Evolutionary conservation across 495 filamentous ascomycete genomes (phyloP), one percentile per base, ranked within the genome.

Genomic region (Penicillium chermesinum): DNA sequence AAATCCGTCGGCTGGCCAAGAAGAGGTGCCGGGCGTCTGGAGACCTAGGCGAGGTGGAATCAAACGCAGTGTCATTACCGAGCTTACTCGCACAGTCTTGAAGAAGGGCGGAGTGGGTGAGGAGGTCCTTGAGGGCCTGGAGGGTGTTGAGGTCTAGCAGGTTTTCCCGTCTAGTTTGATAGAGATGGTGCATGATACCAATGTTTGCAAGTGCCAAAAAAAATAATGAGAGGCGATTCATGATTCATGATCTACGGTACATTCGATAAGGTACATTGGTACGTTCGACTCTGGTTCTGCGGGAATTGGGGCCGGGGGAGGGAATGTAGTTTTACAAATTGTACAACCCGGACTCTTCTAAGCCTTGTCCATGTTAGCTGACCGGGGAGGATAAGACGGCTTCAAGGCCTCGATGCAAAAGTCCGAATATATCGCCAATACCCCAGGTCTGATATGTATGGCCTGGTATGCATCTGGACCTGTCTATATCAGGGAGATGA

Each of bases 61-160:
- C 18, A 87, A 84, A 76, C 77, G 86, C 58, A 70, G 64, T 20
- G 67, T 87, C 21, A 67, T 95, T 55, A 72, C 76, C 15, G 72
- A 73, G 46, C 83, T 95, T 75, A 72, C 88, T 8, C 73, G 77
- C 56, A 79, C 82, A 59, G 80, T 84, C 33, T 50, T 88, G 40
- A 74, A 81, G 52, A 73, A 72, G 51, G 87, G 87, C 1, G 89
- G 89, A 18, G 83, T 94, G 20, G 88, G 84, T 12, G 85, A 88
- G 51, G 89, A 96, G 67, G 87, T 96, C 2, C 66, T 95, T 50
- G 81, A 81, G 43, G 89, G 85, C 4, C 65, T 96, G 57, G 85
- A 87, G 61, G 77, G 73, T 14, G 70, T 75, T 27, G 61, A 72
- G 39, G 69, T 75, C 27, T 36, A 37, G 3, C 34, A 27, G 34